Evolutionary conservation across 2,329 filamentous ascomycete genomes (phyloP), one percentile per base, ranked within the genome.

Genomic region (Cladosporium sp.): DNA sequence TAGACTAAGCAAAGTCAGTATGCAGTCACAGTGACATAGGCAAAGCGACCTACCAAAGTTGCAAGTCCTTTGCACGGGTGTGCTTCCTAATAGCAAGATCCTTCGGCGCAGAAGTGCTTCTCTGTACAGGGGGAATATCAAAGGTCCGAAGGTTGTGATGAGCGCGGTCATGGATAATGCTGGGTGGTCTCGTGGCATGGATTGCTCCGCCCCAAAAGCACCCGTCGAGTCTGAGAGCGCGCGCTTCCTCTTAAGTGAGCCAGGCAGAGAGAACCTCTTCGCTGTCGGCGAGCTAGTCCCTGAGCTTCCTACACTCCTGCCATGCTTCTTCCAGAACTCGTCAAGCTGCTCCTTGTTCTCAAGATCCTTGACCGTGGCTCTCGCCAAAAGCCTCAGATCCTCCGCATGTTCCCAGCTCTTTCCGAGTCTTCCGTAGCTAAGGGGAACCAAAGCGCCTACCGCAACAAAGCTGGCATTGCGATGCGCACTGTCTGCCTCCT

Each of bases 401-500:
- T 90, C 86, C 6, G 92, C 93, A 80, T 97, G 93, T 71, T 90
- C 87, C 95, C 95, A 99, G 62, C 90, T 91, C 70, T 93, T 87
- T 4, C 95, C 95, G 26, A 98, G 82, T 64, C 93, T 86, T 28
- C 94, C 94, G 74, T 91, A 91, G 75, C 90, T 94, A 61, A 97
- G 79, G 7, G 92, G 92, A 1, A 98, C 93, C 71, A 99, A 81
- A 32, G 94, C 87, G 49, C 95, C 95, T 1, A 98, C 92, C 15
- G 94, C 91, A 69, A 97, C 88, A 88, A 99, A 97, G 72, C 91
- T 88, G 59, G 95, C 95, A 83, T 96, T 92, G 67, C 95, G 90
- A 62, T 92, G 87, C 62, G 87, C 88, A 71, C 92, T 91, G 15
- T 90, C 88, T 59, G 92, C 93, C 2, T 91, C 90, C 69, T 86